Evolutionary conservation across 805 yeast species (phyloP).

Genomic region (Ogataea minuta): DNA sequence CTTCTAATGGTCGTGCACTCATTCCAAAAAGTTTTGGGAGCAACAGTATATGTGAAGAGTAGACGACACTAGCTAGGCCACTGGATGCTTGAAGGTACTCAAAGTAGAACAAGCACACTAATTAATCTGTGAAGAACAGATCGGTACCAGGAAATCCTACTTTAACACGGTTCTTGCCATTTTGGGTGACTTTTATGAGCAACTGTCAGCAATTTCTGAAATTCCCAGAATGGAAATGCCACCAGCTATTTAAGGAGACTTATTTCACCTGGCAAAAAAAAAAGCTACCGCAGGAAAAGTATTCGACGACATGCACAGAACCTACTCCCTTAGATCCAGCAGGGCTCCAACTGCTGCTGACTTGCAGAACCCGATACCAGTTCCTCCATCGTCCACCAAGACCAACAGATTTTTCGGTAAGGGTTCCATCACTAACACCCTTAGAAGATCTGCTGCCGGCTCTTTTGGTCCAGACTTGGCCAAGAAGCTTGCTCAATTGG

Average conservation of each 20-base stretch:
- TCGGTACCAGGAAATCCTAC: background rate
- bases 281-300: slow-evolving; percentile 10
- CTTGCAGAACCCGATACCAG: slow-evolving; percentile 92
- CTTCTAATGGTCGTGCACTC: slow-evolving; percentile 4
- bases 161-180: slow-evolving; percentile 3
- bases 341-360: slow-evolving; percentile 98
- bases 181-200: slow-evolving; percentile 4
- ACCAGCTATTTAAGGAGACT: slow-evolving; percentile 12
- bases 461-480: slow-evolving; percentile 78
- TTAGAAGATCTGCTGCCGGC: slow-evolving; percentile 72
- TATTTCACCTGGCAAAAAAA: slow-evolving; percentile 13
- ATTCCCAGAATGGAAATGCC: slow-evolving; percentile 20
- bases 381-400: slow-evolving; percentile 87
- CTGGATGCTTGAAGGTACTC: background rate
- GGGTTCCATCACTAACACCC: slow-evolving; percentile 50
- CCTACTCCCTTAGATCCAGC: slow-evolving; percentile 90
- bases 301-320: slow-evolving; percentile 78
- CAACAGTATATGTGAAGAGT: slow-evolving; percentile 1
- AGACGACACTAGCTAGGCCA: background rate
- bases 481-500: slow-evolving; percentile 67
- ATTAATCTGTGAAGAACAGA: too few species aligned
- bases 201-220: slow-evolving; percentile 13
- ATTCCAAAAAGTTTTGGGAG: slow-evolving; percentile 3
- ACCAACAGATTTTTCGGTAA: slow-evolving; percentile 76
- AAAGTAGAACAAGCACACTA: background rate